phyloP scores from a whole-genome alignment of 495 filamentous ascomycete genomes.

The Trichoderma asperelloides region DNA sequence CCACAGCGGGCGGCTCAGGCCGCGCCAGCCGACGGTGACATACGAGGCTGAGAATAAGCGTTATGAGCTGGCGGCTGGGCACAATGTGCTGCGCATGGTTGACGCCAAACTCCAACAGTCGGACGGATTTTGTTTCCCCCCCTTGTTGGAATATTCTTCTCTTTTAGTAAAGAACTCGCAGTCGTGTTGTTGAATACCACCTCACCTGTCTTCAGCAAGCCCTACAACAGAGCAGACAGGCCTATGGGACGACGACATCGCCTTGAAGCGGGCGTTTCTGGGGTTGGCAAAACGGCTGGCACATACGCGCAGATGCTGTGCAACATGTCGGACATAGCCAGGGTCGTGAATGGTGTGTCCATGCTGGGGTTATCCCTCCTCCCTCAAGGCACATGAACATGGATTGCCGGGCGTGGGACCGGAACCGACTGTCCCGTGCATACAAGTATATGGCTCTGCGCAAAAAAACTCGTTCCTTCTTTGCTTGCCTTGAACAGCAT shows the following conservation, averaged over 20 bases:
- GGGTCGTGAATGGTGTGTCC: not conserved
- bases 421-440: not conserved
- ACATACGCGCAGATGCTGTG: not conserved
- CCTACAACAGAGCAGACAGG: not conserved
- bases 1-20: constrained; percentile 5
- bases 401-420: not conserved
- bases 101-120: no score
- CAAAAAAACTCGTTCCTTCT: not conserved
- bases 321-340: not conserved
- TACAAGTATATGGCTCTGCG: not conserved
- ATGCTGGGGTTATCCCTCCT: not conserved
- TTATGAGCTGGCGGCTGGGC: no score
- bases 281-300: not conserved
- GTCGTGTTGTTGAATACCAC: not conserved
- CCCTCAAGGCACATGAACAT: not conserved
- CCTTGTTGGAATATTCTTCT: no score
- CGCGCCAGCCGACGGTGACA: constrained; percentile 5
- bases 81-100: not conserved
- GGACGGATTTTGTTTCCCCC: no score
- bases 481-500: not conserved
- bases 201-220: not conserved
- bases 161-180: no score
- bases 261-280: constrained; percentile 4
- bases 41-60: not conserved
- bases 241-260: not conserved